These are phyloP conservation scores for Russula abietina DNA, from an alignment of 768 basidiomycete genomes.

Conservation along the genomic window DNA sequence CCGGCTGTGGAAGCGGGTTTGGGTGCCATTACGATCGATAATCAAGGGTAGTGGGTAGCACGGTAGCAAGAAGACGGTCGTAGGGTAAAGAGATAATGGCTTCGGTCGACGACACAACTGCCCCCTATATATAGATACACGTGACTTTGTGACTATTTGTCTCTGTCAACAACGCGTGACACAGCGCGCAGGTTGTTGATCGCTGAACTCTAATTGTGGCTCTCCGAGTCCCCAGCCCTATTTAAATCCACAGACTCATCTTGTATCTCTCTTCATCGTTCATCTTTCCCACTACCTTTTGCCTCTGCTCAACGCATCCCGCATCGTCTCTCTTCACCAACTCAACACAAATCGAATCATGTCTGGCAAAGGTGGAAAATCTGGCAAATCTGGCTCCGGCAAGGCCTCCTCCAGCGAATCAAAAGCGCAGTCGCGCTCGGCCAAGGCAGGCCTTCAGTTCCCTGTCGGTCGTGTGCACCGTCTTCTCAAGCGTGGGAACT, in stretches of 20 bases:
- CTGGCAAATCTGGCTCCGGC: constrained; percentile 33
- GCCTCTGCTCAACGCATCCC: neutral
- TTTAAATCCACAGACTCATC: constrained; percentile 26
- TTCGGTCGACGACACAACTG: constrained; percentile 7
- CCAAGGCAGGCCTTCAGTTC: constrained; percentile 75
- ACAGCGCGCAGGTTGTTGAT: constrained; percentile 36
- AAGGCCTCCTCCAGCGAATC: constrained; percentile 37
- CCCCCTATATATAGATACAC: constrained; percentile 18
- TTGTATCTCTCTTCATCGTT: neutral
- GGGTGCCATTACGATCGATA: constrained; percentile 45
- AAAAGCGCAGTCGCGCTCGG: constrained; percentile 64
- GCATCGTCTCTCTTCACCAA: constrained; percentile 1
- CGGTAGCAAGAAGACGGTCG: constrained; percentile 13
- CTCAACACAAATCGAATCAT: constrained; percentile 37
- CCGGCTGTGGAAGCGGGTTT: constrained; percentile 83
- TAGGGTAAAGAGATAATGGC: constrained; percentile 6
- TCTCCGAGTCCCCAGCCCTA: constrained; percentile 20
- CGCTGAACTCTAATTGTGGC: constrained; percentile 32
- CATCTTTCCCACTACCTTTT: neutral
- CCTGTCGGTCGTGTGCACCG: constrained; percentile 94
- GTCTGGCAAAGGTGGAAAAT: constrained; percentile 51
- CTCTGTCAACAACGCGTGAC: constrained; percentile 21
- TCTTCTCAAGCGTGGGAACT: constrained; percentile 80
- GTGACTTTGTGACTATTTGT: constrained; percentile 29
- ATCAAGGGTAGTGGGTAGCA: constrained; percentile 11